Conservation (phyloP, 2,329 filamentous ascomycete species). For the Pseudocercospora macadamiae region DNA sequence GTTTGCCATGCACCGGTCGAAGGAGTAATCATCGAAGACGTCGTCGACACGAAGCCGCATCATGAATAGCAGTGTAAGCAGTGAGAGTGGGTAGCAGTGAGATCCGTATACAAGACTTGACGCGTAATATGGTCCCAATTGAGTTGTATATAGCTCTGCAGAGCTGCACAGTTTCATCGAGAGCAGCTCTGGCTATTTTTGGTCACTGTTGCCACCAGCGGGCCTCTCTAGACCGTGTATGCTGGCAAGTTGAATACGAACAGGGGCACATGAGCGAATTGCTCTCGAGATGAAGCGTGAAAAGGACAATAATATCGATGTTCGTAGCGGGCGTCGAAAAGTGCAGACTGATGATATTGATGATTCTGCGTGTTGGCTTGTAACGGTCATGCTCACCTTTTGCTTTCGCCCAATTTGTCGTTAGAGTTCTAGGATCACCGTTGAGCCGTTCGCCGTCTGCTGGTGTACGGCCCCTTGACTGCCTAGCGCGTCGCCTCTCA, state of each 20-base stretch:
- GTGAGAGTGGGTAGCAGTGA: no score
- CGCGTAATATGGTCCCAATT: slow-evolving; percentile 7
- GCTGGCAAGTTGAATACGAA: slow-evolving; percentile 20
- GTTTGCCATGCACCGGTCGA: neutral
- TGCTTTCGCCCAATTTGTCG: neutral
- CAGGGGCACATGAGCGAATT: neutral
- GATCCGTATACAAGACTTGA: no score
- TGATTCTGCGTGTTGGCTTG: no score
- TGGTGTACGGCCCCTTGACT: neutral
- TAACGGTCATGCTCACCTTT: neutral
- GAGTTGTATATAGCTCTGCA: slow-evolving; percentile 1
- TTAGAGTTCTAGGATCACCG: slow-evolving; percentile 8
- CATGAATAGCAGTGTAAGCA: neutral
- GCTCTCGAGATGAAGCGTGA: neutral
- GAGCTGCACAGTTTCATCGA: slow-evolving; percentile 1
- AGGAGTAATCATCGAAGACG: neutral
- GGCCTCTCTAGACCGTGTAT: slow-evolving; percentile 9
- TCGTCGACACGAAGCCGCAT: neutral
- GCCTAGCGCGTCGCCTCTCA: neutral
- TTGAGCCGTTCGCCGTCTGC: slow-evolving; percentile 1
- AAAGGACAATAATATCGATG: neutral
- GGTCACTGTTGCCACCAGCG: slow-evolving; percentile 10
- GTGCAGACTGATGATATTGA: no score
- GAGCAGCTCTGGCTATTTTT: neutral
- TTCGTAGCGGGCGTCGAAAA: no score